phyloP scores from a whole-genome alignment of 1,284 basidiomycete species.

The Sanghuangporus sanghuang region DNA sequence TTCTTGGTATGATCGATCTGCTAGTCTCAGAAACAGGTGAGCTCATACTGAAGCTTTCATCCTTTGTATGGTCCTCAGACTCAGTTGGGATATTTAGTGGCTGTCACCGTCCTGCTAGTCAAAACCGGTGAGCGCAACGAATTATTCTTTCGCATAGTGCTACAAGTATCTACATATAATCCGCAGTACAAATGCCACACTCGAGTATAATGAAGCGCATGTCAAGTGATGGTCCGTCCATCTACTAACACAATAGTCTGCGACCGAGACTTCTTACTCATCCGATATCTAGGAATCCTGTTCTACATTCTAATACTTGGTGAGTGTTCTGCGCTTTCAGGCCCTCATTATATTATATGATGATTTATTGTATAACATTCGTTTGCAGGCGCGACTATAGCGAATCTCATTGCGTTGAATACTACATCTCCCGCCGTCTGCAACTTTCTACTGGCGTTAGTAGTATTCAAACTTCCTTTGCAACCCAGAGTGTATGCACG shows the following conservation, averaged over 20 bases:
- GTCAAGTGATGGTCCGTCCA: neutral
- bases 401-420: neutral
- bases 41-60: neutral
- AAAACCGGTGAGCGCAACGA: neutral
- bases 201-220: neutral
- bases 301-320: constrained; percentile 5
- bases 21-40: constrained; percentile 3
- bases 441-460: constrained; percentile 1
- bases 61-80: neutral
- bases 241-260: neutral
- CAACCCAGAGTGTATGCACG: neutral
- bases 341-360: neutral
- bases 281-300: neutral
- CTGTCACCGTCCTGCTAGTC: neutral
- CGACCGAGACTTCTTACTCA: neutral
- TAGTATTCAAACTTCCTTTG: neutral
- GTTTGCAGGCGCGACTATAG: neutral
- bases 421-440: neutral
- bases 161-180: neutral
- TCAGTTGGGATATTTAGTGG: neutral
- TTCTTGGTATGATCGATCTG: neutral
- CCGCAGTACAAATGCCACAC: neutral
- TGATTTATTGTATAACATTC: neutral
- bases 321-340: neutral
- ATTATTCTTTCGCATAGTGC: neutral